Conservation (phyloP, 371 early-diverging fungal species). For the Mucor sp. region DNA sequence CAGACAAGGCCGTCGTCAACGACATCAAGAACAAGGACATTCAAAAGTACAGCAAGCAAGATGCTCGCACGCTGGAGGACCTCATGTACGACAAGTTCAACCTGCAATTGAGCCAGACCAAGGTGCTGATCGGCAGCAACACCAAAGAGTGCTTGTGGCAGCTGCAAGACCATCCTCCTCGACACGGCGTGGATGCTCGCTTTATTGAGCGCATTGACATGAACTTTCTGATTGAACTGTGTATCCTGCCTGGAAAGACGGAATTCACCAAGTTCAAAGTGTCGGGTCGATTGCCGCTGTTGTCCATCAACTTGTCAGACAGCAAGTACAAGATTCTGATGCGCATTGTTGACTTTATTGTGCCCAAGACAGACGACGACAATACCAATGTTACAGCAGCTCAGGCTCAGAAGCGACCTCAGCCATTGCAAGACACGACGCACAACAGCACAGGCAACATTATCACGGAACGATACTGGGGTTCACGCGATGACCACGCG, state of each 20-base stretch:
- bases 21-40: slow-evolving; percentile 60
- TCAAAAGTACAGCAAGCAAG: slow-evolving; percentile 49
- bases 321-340: slow-evolving; percentile 82
- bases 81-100: slow-evolving; percentile 86
- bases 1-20: slow-evolving; percentile 58
- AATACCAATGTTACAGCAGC: background rate
- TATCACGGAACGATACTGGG: slow-evolving; percentile 27
- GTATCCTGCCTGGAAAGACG: slow-evolving; percentile 71
- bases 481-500: slow-evolving; percentile 11
- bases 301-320: slow-evolving; percentile 81
- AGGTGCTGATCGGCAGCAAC: slow-evolving; percentile 66
- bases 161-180: slow-evolving; percentile 31
- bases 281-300: slow-evolving; percentile 69
- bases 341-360: slow-evolving; percentile 67
- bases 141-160: slow-evolving; percentile 72
- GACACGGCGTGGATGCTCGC: slow-evolving; percentile 46
- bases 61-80: slow-evolving; percentile 59
- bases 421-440: background rate
- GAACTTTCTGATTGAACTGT: slow-evolving; percentile 67
- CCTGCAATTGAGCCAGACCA: slow-evolving; percentile 63
- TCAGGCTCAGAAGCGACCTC: background rate
- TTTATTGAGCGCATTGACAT: slow-evolving; percentile 78
- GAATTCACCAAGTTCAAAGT: slow-evolving; percentile 71
- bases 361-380: slow-evolving; percentile 43
- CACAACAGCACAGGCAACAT: slow-evolving; percentile 15